Evolutionary conservation across 495 filamentous ascomycete genomes (phyloP), one percentile per base, ranked within the genome.

Genomic region (Halenospora varia): DNA sequence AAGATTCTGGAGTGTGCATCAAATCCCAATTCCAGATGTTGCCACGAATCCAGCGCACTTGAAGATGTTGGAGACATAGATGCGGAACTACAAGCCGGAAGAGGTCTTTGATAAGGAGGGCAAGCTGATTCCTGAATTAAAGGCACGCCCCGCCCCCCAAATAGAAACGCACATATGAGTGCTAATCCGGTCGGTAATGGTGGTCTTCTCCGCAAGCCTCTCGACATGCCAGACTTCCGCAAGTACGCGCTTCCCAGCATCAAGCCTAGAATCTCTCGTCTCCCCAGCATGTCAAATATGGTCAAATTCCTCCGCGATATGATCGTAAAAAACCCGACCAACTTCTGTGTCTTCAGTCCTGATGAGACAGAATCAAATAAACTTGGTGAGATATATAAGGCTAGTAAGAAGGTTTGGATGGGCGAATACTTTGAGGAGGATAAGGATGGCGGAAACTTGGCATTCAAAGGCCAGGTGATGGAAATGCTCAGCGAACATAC

Each of bases 331-430:
- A 90, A 90, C 63, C 73, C 68, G 55, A 74, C 72, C 39, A 83
- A 75, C 61, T 90, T 90, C 78, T 82, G 86, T 4, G 74, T 89
- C 3, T 87, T 90, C 55, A 86, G 87, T 0, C 87, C 87, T 0
- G 86, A 90, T 65, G 87, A 90, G 75, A 89, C 86, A 3, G 83
- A 88, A 64, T 88, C 85, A 18, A 90, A 90, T 73, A 88, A 90
- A 69, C 81, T 89, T 2, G 74, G 70, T 2, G 76, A 77, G 20
- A 79, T 89, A 45, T 89, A 89, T 69, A 75, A 84, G 52, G 84
- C 78, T 3, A 81, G 81, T 40, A 86, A 88, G 76, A 90, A 90
- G 65, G 85, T 88, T 4, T 88, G 87, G 86, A 75, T 90, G 76
- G 84, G 80, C 18, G 84, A 88, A 25, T 88, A 85, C 68, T 86